Evolutionary conservation across 345 rosid species (phyloP), one percentile per base, ranked within the genome.

Genomic region (Trapa bicornis): DNA sequence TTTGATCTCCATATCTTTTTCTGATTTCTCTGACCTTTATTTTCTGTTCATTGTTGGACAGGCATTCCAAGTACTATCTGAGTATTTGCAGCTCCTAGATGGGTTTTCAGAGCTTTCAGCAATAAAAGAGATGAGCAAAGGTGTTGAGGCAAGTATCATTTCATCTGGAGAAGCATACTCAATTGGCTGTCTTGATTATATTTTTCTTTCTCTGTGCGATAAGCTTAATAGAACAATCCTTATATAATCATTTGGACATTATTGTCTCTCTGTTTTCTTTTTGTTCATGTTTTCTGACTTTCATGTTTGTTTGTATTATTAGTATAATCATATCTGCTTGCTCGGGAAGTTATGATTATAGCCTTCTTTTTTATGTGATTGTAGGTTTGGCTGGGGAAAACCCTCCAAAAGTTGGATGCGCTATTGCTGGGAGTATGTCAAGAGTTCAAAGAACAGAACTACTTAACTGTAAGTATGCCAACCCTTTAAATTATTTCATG

Each of bases 1-100:
- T 67, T 41, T 12, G 12, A 41, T 12, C 17, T 17, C 65, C 54
- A 50, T 39, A 64, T 41, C 43, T 8, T 3, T 47, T 47, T 17
- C 50, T n/a, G 29, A 36, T 52, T 37, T 42, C 56, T 37, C 4
- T 10, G 35, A 36, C 48, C 56, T 64, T 58, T 7, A 53, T 37
- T 39, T 53, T 15, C 68, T 13, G 47, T 22, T 71, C 69, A 70
- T 75, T 73, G 39, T 29, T 75, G 53, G 70, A 70, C 77, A 95
- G 99, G 99, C 99, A 71, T 95, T 95, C 83, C 96, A 91, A 85
- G 97, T 91, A 65, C 75, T 95, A 66, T 91, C 99, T 0, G 96
- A 95, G 85, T 91, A 91, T 79, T 80, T 95, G 77, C 99, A 95
- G 80, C 82, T 95, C 66, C 78, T 95, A 69, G 97, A 91, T 79